Base-by-base conservation (phyloP, 768 basidiomycete genomes). In the Psilocybe cubensis region DNA sequence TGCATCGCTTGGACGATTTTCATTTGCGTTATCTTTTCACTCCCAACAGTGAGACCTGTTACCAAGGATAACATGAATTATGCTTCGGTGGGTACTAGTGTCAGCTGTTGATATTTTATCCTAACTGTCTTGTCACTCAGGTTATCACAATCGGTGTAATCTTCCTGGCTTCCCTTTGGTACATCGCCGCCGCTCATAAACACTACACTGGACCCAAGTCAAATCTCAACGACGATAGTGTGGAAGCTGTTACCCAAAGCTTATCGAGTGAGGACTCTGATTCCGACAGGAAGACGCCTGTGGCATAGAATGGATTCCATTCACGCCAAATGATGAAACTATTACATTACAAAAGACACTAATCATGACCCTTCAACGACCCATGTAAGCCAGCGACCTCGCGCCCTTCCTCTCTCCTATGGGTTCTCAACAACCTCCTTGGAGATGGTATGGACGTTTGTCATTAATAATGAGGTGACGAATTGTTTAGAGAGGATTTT, bases 11-110 rank as follows among this genome's bases (percentile, higher is more conserved):
- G 88, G 88, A 87, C 87, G 29, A 63, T 83, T 11, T 89, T 90
- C 69, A 80, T 91, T 31, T 79, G 75, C 56, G 78, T 91, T 41
- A 84, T 92, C 63, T 89, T 91, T 72, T 84, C 86, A 40, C 73
- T 93, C 63, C 92, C 92, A 1, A 89, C 84, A 4, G 66, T 83
- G 41, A 71, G 78, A 40, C 91, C 92, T 3, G 87, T 92, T 17
- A 90, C 87, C n/a, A 63, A 71, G 35, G 67, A 78, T 27, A 91
- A 86, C 57, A 91, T 92, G 89, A 92, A 92, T 68, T 92, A 92
- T 63, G 87, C 88, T n/a, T 82, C 87, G 27, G 89, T 88, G 27
- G 8, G 44, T 46, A 5, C 5, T 25, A 27, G 50, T 9, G 23
- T 43, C 31, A 46, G 24, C 43, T 41, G 24, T 12, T n/a, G 40